Conservation (phyloP, 2,329 filamentous ascomycete species). For the Pseudopyricularia javanii region DNA sequence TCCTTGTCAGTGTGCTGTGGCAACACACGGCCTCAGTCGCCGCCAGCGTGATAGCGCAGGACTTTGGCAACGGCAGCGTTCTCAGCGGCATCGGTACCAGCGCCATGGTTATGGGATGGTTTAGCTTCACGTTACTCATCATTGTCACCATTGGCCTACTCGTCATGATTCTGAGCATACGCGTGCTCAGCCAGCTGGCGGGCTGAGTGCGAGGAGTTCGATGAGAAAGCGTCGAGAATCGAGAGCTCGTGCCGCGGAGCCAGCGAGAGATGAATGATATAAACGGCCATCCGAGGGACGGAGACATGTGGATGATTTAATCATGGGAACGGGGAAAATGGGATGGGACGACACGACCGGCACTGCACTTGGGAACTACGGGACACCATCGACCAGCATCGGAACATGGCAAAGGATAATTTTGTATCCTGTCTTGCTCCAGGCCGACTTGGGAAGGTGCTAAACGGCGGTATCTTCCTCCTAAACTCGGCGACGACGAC, state of each 20-base stretch:
- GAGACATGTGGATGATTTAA: too few relatives aligned
- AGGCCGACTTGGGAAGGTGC: too few relatives aligned
- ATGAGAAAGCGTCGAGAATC: background rate
- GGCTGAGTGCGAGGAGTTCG: slow-evolving; percentile 11
- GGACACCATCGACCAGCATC: too few relatives aligned
- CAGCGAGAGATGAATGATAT: background rate
- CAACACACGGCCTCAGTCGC: slow-evolving; percentile 95
- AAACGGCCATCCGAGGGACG: too few relatives aligned
- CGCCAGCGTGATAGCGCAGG: slow-evolving; percentile 84
- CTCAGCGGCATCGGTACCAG: slow-evolving; percentile 80
- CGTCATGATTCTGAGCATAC: slow-evolving; percentile 93
- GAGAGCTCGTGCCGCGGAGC: background rate
- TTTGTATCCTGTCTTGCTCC: too few relatives aligned
- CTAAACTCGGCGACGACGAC: too few relatives aligned
- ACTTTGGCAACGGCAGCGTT: slow-evolving; percentile 82
- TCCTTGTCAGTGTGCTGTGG: slow-evolving; percentile 69
- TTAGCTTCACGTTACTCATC: slow-evolving; percentile 84
- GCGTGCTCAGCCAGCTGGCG: slow-evolving; percentile 55
- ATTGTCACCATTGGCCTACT: slow-evolving; percentile 90
- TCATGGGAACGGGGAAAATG: too few relatives aligned
- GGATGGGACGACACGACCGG: too few relatives aligned
- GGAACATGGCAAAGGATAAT: too few relatives aligned
- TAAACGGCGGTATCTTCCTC: too few relatives aligned
- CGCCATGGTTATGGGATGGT: slow-evolving; percentile 97
- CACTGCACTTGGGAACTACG: too few relatives aligned